Conservation (phyloP, 2,329 filamentous ascomycete genomes). For the Xylariaceae sp. region DNA sequence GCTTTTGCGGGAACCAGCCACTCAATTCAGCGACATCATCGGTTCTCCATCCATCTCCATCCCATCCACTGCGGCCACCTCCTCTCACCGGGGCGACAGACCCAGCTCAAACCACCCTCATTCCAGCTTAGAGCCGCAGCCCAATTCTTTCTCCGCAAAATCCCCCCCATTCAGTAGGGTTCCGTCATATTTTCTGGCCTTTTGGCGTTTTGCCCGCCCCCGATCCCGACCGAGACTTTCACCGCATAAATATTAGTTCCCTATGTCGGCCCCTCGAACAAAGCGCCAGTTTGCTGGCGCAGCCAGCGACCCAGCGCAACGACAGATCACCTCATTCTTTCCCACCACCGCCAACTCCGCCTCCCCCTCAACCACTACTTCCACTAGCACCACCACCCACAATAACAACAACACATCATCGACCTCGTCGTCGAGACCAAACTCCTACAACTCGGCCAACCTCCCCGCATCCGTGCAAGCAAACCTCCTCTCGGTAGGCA, state of each 20-base stretch:
- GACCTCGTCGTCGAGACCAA: conserved; percentile 21
- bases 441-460: conserved; percentile 34
- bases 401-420: conserved; percentile 6
- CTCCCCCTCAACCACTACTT: conserved; percentile 28
- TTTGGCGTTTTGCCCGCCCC: too few relatives aligned
- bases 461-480: conserved; percentile 67
- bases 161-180: too few relatives aligned
- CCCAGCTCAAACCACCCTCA: too few relatives aligned
- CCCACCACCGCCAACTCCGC: conserved; percentile 18
- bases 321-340: conserved; percentile 63
- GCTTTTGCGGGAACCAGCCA: background rate
- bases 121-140: background rate
- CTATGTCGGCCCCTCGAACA: conserved; percentile 49
- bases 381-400: conserved; percentile 1
- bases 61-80: too few relatives aligned
- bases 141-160: background rate
- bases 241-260: background rate
- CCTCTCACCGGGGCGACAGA: too few relatives aligned
- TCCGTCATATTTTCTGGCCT: too few relatives aligned
- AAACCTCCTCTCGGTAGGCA: conserved; percentile 84
- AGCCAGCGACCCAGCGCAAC: conserved; percentile 52
- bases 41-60: background rate
- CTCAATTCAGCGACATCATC: conserved; percentile 6
- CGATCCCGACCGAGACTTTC: background rate
- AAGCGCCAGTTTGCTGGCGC: conserved; percentile 60